These are phyloP conservation scores for Choanephora cucurbitarum DNA, from an alignment of 371 early-diverging fungal species.

Conservation along the genomic window DNA sequence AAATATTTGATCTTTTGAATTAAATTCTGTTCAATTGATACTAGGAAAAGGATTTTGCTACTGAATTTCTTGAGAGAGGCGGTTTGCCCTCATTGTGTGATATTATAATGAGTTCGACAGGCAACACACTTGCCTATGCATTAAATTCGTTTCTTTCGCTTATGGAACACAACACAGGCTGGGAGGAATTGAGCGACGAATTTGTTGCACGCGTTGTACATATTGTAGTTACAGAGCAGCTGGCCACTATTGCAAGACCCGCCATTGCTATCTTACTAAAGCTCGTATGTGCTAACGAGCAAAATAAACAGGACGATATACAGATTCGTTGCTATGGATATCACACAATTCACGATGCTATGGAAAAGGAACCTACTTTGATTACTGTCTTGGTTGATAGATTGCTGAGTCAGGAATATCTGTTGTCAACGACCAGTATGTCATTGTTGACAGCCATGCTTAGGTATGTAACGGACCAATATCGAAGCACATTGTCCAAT, in stretches of 20 bases:
- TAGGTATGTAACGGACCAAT: slow-evolving; percentile 61
- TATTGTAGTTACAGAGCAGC: slow-evolving; percentile 63
- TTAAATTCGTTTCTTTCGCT: slow-evolving; percentile 66
- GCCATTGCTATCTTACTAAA: slow-evolving; percentile 72
- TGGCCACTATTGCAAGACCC: slow-evolving; percentile 74
- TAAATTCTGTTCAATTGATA: background rate
- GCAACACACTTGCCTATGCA: slow-evolving; percentile 77
- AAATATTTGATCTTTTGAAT: background rate
- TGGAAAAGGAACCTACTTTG: slow-evolving; percentile 55
- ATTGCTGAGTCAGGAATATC: slow-evolving; percentile 64
- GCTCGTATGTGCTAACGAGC: slow-evolving; percentile 54
- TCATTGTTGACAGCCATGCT: slow-evolving; percentile 64
- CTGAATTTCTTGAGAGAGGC: slow-evolving; percentile 64
- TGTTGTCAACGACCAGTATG: slow-evolving; percentile 67
- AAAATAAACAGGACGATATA: background rate
- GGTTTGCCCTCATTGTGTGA: slow-evolving; percentile 66
- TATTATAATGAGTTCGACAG: slow-evolving; percentile 56
- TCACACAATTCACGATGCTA: slow-evolving; percentile 50
- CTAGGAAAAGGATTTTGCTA: slow-evolving; percentile 75
- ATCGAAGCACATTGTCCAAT: slow-evolving; percentile 50
- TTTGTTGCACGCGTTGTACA: slow-evolving; percentile 61
- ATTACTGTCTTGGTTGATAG: slow-evolving; percentile 62
- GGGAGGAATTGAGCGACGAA: slow-evolving; percentile 56
- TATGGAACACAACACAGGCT: slow-evolving; percentile 69
- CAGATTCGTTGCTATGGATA: slow-evolving; percentile 20